These are phyloP conservation scores for Dactylellina leptospora DNA, from an alignment of 2,329 filamentous ascomycete species.

Conservation along the genomic window DNA sequence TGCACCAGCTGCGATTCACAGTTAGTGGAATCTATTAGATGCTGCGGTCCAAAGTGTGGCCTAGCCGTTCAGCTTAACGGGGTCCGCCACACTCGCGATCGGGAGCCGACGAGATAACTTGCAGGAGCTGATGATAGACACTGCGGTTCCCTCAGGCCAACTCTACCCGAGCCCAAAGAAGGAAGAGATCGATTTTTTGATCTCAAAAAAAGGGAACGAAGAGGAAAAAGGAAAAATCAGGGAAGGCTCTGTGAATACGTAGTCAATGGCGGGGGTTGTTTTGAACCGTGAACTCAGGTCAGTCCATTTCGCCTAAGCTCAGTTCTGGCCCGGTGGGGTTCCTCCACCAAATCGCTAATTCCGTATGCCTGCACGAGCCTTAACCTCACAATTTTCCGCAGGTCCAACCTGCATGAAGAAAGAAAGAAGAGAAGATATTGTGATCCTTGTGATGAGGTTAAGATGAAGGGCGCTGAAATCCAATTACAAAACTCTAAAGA, in stretches of 20 bases:
- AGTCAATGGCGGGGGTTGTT: slow-evolving; percentile 12
- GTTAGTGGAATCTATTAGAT: too few species aligned
- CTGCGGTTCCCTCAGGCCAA: background rate
- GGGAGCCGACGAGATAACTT: background rate
- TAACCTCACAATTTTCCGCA: slow-evolving; percentile 17
- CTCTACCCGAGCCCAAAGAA: slow-evolving; percentile 1
- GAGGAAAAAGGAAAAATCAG: background rate
- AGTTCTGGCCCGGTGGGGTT: slow-evolving; percentile 3
- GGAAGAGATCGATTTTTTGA: too few species aligned
- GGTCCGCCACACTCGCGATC: background rate
- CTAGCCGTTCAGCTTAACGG: background rate
- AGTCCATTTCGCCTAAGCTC: slow-evolving; percentile 7
- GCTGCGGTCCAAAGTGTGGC: too few species aligned
- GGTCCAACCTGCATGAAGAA: background rate
- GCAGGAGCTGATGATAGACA: slow-evolving; percentile 19
- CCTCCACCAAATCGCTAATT: slow-evolving; percentile 14
- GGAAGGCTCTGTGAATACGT: slow-evolving; percentile 4
- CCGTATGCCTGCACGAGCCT: slow-evolving; percentile 10
- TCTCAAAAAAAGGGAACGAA: background rate
- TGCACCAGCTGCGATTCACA: too few species aligned
- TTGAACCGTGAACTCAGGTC: slow-evolving; percentile 1
- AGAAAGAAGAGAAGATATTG: background rate
- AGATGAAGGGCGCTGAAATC: too few species aligned
- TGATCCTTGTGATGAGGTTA: background rate
- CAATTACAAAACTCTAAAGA: slow-evolving; percentile 27